phyloP scores from a whole-genome alignment of 2,329 filamentous ascomycete species.

The Colletotrichum incanum region DNA sequence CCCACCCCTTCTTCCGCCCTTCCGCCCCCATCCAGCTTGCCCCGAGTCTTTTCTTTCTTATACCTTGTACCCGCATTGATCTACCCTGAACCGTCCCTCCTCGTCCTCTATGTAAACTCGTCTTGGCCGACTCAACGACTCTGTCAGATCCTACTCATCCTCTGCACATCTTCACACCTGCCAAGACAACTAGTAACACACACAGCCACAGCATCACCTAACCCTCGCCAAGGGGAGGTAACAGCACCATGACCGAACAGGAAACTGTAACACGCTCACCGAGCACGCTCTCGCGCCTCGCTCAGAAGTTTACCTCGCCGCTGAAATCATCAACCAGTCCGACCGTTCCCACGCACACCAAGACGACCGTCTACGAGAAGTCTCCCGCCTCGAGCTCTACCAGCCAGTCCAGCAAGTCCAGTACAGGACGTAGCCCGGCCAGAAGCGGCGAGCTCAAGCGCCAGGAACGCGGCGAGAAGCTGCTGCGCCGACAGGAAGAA shows the following conservation, averaged over 20 bases:
- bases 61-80: conserved; percentile 20
- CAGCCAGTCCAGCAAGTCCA: conserved; percentile 33
- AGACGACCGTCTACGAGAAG: conserved; percentile 31
- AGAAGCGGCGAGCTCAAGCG: conserved; percentile 34
- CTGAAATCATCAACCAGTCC: conserved; percentile 14
- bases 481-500: conserved; percentile 23
- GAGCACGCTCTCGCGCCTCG: conserved; percentile 44
- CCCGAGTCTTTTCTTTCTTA: conserved; percentile 1
- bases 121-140: conserved; percentile 23
- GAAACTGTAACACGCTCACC: conserved; percentile 14
- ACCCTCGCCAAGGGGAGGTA: conserved; percentile 18
- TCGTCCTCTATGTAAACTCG: conserved; percentile 13
- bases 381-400: neutral
- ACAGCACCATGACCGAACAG: conserved; percentile 16
- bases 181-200: conserved; percentile 1
- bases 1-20: neutral
- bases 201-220: neutral
- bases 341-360: conserved; percentile 7
- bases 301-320: conserved; percentile 36
- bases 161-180: neutral
- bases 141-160: neutral
- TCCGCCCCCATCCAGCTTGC: neutral
- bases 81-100: conserved; percentile 2
- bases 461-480: conserved; percentile 33
- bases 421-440: conserved; percentile 19